A percentile compares a stretch with the other conserved stretches of the same genome.
Conservation (phyloP, 345 rosid genomes). For the Corchorus olitorius region DNA sequence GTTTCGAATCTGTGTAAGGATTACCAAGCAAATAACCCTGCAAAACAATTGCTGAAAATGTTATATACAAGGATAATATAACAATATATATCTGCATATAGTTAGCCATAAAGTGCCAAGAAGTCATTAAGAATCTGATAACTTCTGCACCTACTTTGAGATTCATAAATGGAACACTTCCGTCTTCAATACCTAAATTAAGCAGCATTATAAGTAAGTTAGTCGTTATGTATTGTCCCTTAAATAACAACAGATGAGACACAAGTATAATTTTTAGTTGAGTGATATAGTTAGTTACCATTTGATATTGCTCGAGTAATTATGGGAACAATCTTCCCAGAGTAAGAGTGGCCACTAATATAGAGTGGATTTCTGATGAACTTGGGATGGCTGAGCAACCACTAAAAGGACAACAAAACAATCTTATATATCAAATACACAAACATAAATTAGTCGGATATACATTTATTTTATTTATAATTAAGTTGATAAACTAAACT, state of each 20-base stretch:
- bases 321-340: conserved; percentile 24
- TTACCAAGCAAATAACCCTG: conserved; percentile 59
- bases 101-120: not conserved
- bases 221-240: not conserved
- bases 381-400: conserved; percentile 5
- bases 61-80: not conserved
- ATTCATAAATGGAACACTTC: conserved; percentile 30
- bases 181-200: conserved; percentile 16
- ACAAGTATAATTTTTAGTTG: too few species aligned
- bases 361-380: conserved; percentile 12
- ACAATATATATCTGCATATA: not conserved
- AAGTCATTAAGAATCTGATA: not conserved
- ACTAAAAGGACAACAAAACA: conserved; percentile 12
- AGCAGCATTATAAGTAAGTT: conserved; percentile 17
- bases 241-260: not conserved
- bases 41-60: not conserved
- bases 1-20: conserved; percentile 30
- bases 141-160: conserved; percentile 36
- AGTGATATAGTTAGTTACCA: conserved; percentile 18
- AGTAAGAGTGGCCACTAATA: conserved; percentile 22
- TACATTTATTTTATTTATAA: too few species aligned
- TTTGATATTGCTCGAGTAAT: not conserved
- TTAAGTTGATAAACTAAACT: not conserved
- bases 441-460: too few species aligned
- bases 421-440: too few species aligned